Base-by-base conservation (phyloP, 768 basidiomycete species). In the Rubroboletus pulcherrimus region DNA sequence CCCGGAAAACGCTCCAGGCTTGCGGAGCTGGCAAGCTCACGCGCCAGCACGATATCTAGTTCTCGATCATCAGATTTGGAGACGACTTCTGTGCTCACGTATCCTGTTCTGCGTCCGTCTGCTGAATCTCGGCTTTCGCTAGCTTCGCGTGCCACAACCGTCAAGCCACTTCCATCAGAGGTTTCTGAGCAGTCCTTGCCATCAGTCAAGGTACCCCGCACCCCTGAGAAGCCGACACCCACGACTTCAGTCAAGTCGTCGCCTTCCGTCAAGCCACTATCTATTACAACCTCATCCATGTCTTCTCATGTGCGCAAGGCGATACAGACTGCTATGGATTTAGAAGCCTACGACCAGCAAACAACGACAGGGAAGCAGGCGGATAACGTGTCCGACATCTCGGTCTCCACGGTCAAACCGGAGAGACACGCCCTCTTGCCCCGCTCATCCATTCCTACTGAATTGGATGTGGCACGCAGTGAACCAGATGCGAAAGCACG, bases 81-180 rank as follows among this genome's bases (percentile, higher is more conserved):
- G 34, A 73, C 81, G 0, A 83, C 81, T 4, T 84, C 87, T 26
- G 76, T 87, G n/a, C 81, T 84, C 62, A 90, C 89, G 1, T 91
- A 85, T 64, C 85, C 88, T 24, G 77, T 66, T 17, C 75, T 90
- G 57, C 84, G 89, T 17, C 89, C 88, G n/a, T 78, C 85, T 29
- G 67, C 82, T 3, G 77, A 81, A 47, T 90, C 88, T 19, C 65
- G 71, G 31, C 56, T 73, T 47, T 73, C 71, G 39, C 47, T 68
- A 11, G 64, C 60, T 52, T 68, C 73, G 2, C 67, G 57, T 31
- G 55, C 60, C 38, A 64, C 70, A 17, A 64, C 59, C 12, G 21
- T 44, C 37, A 62, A 48, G 42, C 31, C 59, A 31, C 46, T 15
- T 5, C 44, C 30, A 11, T 63, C 66, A 21, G 63, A 63, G 53